Conservation (phyloP, 768 basidiomycete species). For the Asterophora lycoperdoides region DNA sequence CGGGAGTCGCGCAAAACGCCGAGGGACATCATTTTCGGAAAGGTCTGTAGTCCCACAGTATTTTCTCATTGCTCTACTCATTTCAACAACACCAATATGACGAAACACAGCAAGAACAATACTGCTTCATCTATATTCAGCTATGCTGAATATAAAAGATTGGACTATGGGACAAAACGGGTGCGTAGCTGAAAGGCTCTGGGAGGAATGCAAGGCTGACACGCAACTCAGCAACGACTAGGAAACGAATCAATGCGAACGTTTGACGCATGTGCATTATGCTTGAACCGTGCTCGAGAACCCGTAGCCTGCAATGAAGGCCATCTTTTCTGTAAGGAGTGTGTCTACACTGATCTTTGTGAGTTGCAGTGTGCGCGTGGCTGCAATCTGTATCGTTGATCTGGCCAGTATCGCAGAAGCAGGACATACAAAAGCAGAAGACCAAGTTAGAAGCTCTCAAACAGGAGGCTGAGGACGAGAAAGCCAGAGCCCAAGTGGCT, state of each 20-base stretch:
- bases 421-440: constrained; percentile 90
- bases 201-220: constrained; percentile 4
- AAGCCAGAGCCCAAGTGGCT: constrained; percentile 56
- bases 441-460: constrained; percentile 68
- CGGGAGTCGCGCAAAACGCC: too few relatives aligned
- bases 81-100: too few relatives aligned
- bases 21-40: too few relatives aligned
- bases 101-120: constrained; percentile 88
- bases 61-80: too few relatives aligned
- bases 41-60: too few relatives aligned
- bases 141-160: constrained; percentile 83
- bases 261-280: constrained; percentile 89
- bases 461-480: constrained; percentile 79
- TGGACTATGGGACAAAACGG: constrained; percentile 79
- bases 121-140: constrained; percentile 88
- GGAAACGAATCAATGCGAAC: constrained; percentile 91
- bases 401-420: constrained; percentile 75
- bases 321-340: constrained; percentile 95
- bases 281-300: constrained; percentile 77
- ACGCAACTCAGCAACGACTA: constrained; percentile 53
- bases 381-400: constrained; percentile 6
- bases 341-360: constrained; percentile 83
- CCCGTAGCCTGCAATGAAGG: constrained; percentile 83
- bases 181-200: constrained; percentile 32
- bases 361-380: constrained; percentile 25